A percentile compares a stretch with the other conserved stretches of the same genome.
phyloP scores from a whole-genome alignment of 768 basidiomycete species.

The Pulveroboletus frians region DNA sequence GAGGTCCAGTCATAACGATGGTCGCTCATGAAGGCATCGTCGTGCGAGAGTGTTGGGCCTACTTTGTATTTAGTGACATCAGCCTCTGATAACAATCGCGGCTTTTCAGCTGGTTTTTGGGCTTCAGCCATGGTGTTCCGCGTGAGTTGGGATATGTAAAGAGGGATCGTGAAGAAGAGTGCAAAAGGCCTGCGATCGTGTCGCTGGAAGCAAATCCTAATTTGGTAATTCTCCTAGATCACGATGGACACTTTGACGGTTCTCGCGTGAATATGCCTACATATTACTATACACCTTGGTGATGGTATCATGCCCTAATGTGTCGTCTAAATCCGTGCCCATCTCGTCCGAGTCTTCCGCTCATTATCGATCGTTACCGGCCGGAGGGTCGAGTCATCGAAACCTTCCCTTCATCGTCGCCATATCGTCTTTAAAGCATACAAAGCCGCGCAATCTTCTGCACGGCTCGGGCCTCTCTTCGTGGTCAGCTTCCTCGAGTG shows the following conservation, averaged over 20 bases:
- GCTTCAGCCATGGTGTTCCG: constrained; percentile 53
- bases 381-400: constrained; percentile 9
- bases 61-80: constrained; percentile 91
- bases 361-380: constrained; percentile 15
- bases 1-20: constrained; percentile 9
- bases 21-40: constrained; percentile 11
- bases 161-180: constrained; percentile 6
- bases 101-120: constrained; percentile 43
- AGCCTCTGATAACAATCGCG: constrained; percentile 54
- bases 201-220: constrained; percentile 13
- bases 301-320: constrained; percentile 22
- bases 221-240: constrained; percentile 20
- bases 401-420: constrained; percentile 3
- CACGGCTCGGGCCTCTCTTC: constrained; percentile 33
- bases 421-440: constrained; percentile 40
- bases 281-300: constrained; percentile 26
- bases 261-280: constrained; percentile 11
- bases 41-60: constrained; percentile 16
- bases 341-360: constrained; percentile 9
- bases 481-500: constrained; percentile 8
- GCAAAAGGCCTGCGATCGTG: constrained; percentile 2
- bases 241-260: not conserved
- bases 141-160: constrained; percentile 3
- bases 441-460: constrained; percentile 47
- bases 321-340: constrained; percentile 17